Conservation (phyloP, 192 early-diverging fungal genomes). For the Cetraspora pellucida region DNA sequence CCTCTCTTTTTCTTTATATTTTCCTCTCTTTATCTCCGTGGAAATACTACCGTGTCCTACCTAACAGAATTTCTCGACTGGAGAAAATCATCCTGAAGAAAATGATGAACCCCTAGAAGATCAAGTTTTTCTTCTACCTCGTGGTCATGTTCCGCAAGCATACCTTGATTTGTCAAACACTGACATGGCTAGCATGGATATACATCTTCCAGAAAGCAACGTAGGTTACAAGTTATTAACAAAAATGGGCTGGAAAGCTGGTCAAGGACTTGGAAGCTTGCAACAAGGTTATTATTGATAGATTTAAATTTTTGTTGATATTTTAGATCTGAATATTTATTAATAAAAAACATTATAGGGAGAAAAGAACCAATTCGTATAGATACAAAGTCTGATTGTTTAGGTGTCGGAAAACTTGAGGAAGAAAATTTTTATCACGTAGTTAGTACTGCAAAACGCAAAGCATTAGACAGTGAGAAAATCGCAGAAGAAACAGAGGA, state of each 20-base stretch:
- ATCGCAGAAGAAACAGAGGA: conserved; percentile 68
- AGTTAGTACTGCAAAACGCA: conserved; percentile 61
- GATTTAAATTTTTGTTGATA: not conserved
- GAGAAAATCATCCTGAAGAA: not conserved
- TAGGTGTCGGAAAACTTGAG: conserved; percentile 68
- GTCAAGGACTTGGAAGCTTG: conserved; percentile 59
- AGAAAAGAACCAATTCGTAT: conserved; percentile 73
- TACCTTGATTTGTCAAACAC: conserved; percentile 30
- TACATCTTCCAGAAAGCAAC: conserved; percentile 62
- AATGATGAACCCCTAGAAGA: not conserved
- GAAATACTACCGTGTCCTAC: not conserved
- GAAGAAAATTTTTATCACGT: conserved; percentile 57
- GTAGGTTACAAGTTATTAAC: conserved; percentile 66
- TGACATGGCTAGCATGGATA: conserved; percentile 57
- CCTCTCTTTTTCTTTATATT: conserved; percentile 12
- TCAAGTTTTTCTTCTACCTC: conserved; percentile 14
- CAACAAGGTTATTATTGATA: conserved; percentile 53
- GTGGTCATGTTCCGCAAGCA: conserved; percentile 27
- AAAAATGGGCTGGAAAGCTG: conserved; percentile 74
- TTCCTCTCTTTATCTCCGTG: not conserved
- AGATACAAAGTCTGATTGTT: conserved; percentile 59
- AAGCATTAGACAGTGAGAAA: conserved; percentile 65
- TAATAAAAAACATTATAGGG: conserved; percentile 45
- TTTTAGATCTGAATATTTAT: not conserved
- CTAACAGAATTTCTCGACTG: not conserved